Base-by-base conservation (phyloP, 2,329 filamentous ascomycete species). In the Diaporthe sp. region DNA sequence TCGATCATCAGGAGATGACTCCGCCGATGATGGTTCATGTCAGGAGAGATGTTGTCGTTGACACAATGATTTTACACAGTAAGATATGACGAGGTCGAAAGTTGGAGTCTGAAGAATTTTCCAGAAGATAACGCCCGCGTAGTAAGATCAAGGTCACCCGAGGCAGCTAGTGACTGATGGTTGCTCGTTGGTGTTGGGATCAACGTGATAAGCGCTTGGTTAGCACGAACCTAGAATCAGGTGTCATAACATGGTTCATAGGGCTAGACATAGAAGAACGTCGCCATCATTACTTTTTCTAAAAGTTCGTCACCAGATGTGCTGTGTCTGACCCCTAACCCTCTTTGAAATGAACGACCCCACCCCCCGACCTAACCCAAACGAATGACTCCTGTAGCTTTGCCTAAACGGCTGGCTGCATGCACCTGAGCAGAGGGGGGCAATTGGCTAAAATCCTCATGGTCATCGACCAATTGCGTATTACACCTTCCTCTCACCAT, bases 211-310 rank as follows among this genome's bases (percentile, higher is more conserved):
- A 10, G 61, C 61, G 35, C n/a, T 25, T n/a, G 10, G 2, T 66
- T 66, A 66, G 63, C 44, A 51, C 63, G 44, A 51, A 66, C 63
- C 30, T 27, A 66, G 30, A 35, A 25, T 37, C 30, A 51, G 27
- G n/a, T 22, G 61, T 37, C 25, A n/a, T 35, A 17, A 15, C 25
- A 32, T 37, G 42, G 12, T 10, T 66, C 27, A n/a, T 47, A 65
- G 25, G 59, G 39, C 27, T 47, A 65, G 56, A 42, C 53, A 44
- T 47, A 3, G 25, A 30, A 22, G 35, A 61, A 27, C n/a, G 8
- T 25, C 37, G 3, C 2, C 15, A 44, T 1, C 13, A 35, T 35
- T 4, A 13, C 30, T 32, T 12, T 61, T 15, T 10, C 37, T 27
- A 3, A 19, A 19, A 8, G 13, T 3, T 27, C 22, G 27, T 42